Conservation (phyloP, 75 land plant genomes). For the Picea sitchensis region DNA sequence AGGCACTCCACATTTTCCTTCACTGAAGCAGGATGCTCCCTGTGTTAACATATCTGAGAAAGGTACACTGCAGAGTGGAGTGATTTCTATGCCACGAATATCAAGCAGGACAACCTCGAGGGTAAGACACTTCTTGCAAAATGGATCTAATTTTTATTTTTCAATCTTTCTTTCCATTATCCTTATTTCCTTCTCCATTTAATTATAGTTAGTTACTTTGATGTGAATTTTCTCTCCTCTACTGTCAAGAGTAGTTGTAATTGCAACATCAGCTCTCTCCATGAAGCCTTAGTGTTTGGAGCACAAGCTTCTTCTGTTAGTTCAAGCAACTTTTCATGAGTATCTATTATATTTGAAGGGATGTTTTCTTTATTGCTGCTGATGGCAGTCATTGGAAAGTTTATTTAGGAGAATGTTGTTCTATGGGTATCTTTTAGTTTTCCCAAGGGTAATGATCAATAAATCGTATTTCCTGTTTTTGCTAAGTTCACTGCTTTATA, state of each 20-base stretch:
- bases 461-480: not conserved
- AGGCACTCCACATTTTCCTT: slow-evolving; percentile 80
- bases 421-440: not conserved
- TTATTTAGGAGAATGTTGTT: not conserved
- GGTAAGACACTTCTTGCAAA: not conserved
- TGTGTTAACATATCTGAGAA: slow-evolving; percentile 23
- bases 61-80: slow-evolving; percentile 44
- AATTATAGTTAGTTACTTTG: not conserved
- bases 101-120: slow-evolving; percentile 19
- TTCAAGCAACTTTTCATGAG: not conserved
- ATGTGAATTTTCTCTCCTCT: not conserved
- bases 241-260: not conserved
- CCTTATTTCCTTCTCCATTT: not conserved
- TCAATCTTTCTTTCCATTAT: not conserved
- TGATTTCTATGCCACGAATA: slow-evolving; percentile 41
- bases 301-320: not conserved
- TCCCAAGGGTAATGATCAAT: not conserved
- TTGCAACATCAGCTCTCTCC: not conserved
- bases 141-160: not conserved
- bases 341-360: not conserved
- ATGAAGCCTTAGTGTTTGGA: not conserved
- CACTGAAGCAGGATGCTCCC: slow-evolving; percentile 64
- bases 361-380: not conserved
- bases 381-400: not conserved
- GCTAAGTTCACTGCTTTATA: not conserved